These are phyloP conservation scores for Sphagnum tenellum DNA, from an alignment of 225 moss, liverwort and hornwort species.

Conservation along the genomic window DNA sequence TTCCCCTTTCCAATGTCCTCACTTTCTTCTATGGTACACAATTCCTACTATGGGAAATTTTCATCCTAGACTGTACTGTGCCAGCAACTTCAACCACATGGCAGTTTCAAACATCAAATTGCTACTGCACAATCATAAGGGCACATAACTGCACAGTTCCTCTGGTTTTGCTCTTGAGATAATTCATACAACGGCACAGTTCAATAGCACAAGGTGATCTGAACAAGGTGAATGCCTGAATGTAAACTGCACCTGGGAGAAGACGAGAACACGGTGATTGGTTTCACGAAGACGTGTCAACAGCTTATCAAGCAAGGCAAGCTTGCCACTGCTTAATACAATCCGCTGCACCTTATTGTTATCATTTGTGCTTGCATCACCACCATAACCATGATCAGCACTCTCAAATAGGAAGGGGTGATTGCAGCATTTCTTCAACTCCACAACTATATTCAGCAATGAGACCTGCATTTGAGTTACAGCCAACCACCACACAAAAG, in stretches of 20 bases:
- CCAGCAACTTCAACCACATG: too few relatives aligned
- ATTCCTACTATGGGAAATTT: too few relatives aligned
- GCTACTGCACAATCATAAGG: too few relatives aligned
- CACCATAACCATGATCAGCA: constrained; percentile 98
- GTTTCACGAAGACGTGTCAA: constrained; percentile 88
- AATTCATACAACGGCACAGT: too few relatives aligned
- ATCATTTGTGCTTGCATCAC: constrained; percentile 82
- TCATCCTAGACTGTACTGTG: too few relatives aligned
- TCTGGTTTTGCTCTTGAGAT: too few relatives aligned
- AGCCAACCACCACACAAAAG: background rate
- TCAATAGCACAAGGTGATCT: too few relatives aligned
- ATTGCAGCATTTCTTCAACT: constrained; percentile 98
- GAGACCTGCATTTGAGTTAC: constrained; percentile 56
- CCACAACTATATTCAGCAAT: constrained; percentile 96
- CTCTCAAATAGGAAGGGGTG: constrained; percentile 98
- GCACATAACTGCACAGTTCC: too few relatives aligned
- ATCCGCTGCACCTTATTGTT: constrained; percentile 95
- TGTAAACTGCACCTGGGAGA: constrained; percentile 64
- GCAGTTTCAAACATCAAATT: too few relatives aligned
- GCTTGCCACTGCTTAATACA: constrained; percentile 95
- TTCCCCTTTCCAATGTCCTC: too few relatives aligned
- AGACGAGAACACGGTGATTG: constrained; percentile 90
- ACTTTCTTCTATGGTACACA: too few relatives aligned
- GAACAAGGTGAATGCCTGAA: background rate
- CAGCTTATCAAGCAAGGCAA: constrained; percentile 94